These are phyloP conservation scores for Pilobolus umbonatus DNA, from an alignment of 192 early-diverging fungal species.

Conservation along the genomic window DNA sequence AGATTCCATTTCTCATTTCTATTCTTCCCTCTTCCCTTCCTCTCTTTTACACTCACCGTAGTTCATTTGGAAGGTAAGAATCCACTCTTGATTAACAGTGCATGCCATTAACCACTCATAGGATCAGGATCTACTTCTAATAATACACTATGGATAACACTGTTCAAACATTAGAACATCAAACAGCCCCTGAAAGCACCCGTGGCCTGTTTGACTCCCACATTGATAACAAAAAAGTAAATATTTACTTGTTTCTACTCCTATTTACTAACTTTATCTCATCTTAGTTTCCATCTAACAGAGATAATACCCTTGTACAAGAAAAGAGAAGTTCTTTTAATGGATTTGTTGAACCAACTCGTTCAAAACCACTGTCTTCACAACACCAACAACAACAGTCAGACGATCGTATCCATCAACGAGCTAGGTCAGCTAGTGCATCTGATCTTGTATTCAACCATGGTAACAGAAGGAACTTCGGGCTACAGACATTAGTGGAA, in stretches of 20 bases:
- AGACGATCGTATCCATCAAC: no score
- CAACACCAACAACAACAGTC: slow-evolving; percentile 10
- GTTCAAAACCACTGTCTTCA: neutral
- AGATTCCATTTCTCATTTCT: no score
- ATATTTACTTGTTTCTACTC: neutral
- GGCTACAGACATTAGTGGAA: slow-evolving; percentile 29
- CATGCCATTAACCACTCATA: no score
- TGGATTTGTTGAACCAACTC: slow-evolving; percentile 1
- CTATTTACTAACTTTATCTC: no score
- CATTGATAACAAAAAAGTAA: neutral
- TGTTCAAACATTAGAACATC: slow-evolving; percentile 30
- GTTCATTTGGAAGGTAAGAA: no score
- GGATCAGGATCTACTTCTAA: no score
- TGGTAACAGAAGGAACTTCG: slow-evolving; percentile 13
- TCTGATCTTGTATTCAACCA: slow-evolving; percentile 25
- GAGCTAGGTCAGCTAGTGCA: slow-evolving; percentile 32
- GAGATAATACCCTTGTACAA: slow-evolving; percentile 11
- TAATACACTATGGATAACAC: neutral
- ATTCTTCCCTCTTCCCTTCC: no score
- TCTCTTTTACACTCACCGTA: neutral
- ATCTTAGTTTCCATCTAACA: slow-evolving; percentile 13
- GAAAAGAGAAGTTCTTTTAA: slow-evolving; percentile 7
- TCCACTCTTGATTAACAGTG: no score
- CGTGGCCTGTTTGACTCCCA: slow-evolving; percentile 36
- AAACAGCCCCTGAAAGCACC: slow-evolving; percentile 39